Evolutionary conservation across 495 filamentous ascomycete genomes (phyloP), one percentile per base, ranked within the genome.

Genomic region (Penicilliopsis zonata): DNA sequence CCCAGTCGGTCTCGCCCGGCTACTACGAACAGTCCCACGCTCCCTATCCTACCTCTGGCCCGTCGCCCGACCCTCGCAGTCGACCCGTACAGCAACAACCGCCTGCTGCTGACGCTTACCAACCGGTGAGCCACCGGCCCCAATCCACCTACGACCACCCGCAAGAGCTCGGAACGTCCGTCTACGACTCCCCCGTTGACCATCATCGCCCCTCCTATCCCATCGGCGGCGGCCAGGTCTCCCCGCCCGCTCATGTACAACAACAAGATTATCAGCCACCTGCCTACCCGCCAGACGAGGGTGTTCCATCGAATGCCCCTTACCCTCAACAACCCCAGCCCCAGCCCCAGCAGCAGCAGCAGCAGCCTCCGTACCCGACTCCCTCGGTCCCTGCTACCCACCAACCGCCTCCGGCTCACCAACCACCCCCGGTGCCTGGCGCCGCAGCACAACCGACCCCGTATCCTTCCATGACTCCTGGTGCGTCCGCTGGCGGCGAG

Each of bases 141-240:
- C 76, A 79, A 45, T 86, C 77, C 39, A 82, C 74, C 28, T 82
- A 82, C 43, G 75, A 76, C 7, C 74, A 78, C 28, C 83, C 84
- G 1, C 84, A 88, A 52, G 84, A 92, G 62, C 62, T 92, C 24
- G 80, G 81, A 19, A 86, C 84, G n/a, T 80, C 80, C 4, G 72
- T 73, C 8, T 92, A 90, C 41, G 81, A 88, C 46, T 83, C 81
- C 4, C 84, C 84, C 13, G 70, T 82, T 23, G 77, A 76, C 19
- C 55, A 57, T 17, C 34, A 46, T 27, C 57, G 53, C 33, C 53
- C 51, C 24, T 67, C 68, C 30, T 70, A 66, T 33, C 63, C 67
- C 31, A 46, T 59, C 6, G 49, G 52, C 18, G 52, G 55, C 3
- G n/a, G n/a, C n/a, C n/a, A n/a, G n/a, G n/a, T n/a, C n/a, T 42